These are phyloP conservation scores for Exsudoporus frostii DNA, from an alignment of 768 basidiomycete species.

Conservation along the genomic window DNA sequence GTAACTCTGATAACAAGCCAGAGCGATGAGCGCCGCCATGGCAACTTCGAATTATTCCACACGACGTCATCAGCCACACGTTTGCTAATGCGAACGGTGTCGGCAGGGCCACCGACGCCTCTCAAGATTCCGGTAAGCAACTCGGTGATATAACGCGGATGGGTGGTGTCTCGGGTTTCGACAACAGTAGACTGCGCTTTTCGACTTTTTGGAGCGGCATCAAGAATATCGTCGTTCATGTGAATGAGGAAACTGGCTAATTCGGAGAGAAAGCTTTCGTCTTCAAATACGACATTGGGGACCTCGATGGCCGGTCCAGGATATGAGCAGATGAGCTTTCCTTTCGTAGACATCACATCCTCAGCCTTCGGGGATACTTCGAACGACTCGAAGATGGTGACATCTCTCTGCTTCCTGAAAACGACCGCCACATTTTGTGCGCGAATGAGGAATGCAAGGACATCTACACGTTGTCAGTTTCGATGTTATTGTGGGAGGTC, in stretches of 20 bases:
- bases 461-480: slow-evolving; percentile 27
- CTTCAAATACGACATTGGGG: slow-evolving; percentile 25
- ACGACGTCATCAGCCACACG: background rate
- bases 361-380: slow-evolving; percentile 39
- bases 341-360: slow-evolving; percentile 36
- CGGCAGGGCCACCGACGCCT: slow-evolving; percentile 32
- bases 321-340: slow-evolving; percentile 44
- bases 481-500: background rate
- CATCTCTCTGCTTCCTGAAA: slow-evolving; percentile 28
- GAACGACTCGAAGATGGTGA: slow-evolving; percentile 43
- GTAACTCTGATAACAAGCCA: no score
- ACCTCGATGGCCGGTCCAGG: slow-evolving; percentile 45
- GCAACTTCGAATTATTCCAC: no score
- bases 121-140: slow-evolving; percentile 47
- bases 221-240: no score
- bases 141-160: slow-evolving; percentile 49
- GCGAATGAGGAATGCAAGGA: slow-evolving; percentile 36
- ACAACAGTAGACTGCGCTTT: slow-evolving; percentile 36
- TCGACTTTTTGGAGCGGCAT: slow-evolving; percentile 23
- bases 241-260: slow-evolving; percentile 37
- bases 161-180: slow-evolving; percentile 39
- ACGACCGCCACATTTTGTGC: slow-evolving; percentile 50
- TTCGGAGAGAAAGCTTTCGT: slow-evolving; percentile 31
- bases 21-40: no score
- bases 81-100: no score